Base-by-base conservation (phyloP, 768 basidiomycete genomes). In the Russula olivacea region DNA sequence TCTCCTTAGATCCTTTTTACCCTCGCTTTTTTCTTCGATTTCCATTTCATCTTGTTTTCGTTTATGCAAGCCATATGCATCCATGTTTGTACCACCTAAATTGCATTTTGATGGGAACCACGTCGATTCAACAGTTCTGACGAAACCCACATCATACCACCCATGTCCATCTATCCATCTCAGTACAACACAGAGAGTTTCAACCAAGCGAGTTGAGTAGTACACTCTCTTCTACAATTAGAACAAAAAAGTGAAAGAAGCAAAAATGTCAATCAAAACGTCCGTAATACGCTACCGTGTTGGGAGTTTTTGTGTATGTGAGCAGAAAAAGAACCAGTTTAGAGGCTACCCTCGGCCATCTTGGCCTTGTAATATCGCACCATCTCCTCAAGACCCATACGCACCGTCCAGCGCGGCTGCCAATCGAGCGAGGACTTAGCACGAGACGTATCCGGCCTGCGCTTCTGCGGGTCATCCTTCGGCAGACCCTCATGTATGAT, bases 341-440 rank as follows among this genome's bases (percentile, higher is more conserved):
- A 91, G 43, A 91, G 77, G 71, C 86, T 88, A 30, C 91, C 91
- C 74, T 93, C 91, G 3, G 81, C 83, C 83, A 93, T 88, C 76
- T 88, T 92, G 21, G 87, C 84, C 75, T 91, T 93, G 79, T 93
- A 96, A 75, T 93, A 96, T 62, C 89, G 77, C 40, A 93, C 88
- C 89, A 95, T 96, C 78, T 96, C 94, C 77, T 93, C 92, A 55
- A 98, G 74, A 30, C 95, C 95, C 86, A 93, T 93, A 66, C 84
- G 83, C 54, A 97, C 90, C 34, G 87, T 88, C 93, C 94, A 99
- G 70, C 85, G 80, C 14, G 96, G 93, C 73, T 96, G 86, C 97
- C 97, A 99, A 17, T 80, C 77, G 48, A 99, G 82, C 32, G 79
- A 73, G 70, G 89, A 80, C 75, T 91, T 92, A 58, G 97, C 97